Base-by-base conservation (phyloP, 495 filamentous ascomycete species). In the Neurospora sp. region DNA sequence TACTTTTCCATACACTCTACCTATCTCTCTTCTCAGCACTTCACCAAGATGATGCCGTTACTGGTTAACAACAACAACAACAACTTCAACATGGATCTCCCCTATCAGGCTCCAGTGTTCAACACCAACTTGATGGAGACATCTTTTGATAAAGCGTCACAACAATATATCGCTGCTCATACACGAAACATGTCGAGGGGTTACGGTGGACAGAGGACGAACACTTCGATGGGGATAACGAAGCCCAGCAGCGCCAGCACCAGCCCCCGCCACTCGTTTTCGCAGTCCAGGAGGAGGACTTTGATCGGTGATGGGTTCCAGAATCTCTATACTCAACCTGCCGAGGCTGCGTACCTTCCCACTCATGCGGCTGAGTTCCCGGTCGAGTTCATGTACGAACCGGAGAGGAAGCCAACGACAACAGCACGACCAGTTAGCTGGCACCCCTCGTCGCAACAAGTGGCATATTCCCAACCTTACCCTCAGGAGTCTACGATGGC, bases 181-280 rank as follows among this genome's bases (percentile, higher is more conserved):
- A 77, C 81, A 38, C 80, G 81, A n/a, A 78, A 83, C 61, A 77
- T 79, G 70, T 84, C 84, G 41, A 82, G 82, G 71, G 76, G 79
- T 31, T 82, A 80, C 39, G 78, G 74, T 73, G 78, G 78, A 68
- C 85, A 84, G 72, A 81, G 82, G 71, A 73, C 73, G 27, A 76
- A 78, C 22, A 80, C 78, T 27, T 77, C 83, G 73, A 85, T 88
- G 78, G 85, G 90, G 74, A 83, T 93, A 69, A 83, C 84, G 70
- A 93, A 94, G 80, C 88, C 90, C 7, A 86, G 83, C 38, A 92
- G 90, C 81, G 88, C 89, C 69, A 90, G 86, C 79, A 92, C 89
- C 82, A 93, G 90, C 79, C 91, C 91, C 22, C 86, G 90, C 39
- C 82, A 85, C 8, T 77, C 81, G 10, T 79, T 80, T 3, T 73